phyloP scores from a whole-genome alignment of 345 rosid species.

The Eucalyptus viminalis region DNA sequence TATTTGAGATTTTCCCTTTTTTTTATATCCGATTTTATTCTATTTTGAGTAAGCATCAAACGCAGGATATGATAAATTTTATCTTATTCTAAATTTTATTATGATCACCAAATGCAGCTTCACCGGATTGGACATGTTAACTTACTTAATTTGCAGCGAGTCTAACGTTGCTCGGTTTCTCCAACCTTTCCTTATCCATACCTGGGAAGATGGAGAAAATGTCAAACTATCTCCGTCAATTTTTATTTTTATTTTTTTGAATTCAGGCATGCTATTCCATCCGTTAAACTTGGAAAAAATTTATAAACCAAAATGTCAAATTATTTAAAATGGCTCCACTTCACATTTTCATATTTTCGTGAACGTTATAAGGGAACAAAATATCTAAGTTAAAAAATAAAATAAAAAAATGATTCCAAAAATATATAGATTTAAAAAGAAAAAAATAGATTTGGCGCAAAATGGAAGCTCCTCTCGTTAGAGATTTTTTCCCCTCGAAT shows the following conservation, averaged over 20 bases:
- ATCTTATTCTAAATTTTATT: no score
- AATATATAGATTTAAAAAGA: background rate
- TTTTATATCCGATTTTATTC: no score
- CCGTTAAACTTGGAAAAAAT: background rate
- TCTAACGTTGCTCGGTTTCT: background rate
- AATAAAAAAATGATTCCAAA: background rate
- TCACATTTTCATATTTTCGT: no score
- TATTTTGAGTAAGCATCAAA: no score
- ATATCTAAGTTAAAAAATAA: background rate
- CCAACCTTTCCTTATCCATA: background rate
- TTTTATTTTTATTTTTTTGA: background rate
- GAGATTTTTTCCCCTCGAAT: background rate
- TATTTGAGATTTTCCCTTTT: no score
- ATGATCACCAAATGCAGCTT: accelerated
- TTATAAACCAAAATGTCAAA: background rate
- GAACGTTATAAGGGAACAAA: background rate
- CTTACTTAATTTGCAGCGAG: background rate
- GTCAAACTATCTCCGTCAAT: background rate
- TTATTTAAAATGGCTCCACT: background rate
- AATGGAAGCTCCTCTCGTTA: background rate
- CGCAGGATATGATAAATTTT: accelerated
- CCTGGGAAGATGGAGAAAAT: background rate
- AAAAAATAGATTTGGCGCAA: background rate
- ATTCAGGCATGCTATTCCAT: background rate
- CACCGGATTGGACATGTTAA: background rate